Conservation (phyloP, 2,329 filamentous ascomycete species). For the Xylaria sp. region DNA sequence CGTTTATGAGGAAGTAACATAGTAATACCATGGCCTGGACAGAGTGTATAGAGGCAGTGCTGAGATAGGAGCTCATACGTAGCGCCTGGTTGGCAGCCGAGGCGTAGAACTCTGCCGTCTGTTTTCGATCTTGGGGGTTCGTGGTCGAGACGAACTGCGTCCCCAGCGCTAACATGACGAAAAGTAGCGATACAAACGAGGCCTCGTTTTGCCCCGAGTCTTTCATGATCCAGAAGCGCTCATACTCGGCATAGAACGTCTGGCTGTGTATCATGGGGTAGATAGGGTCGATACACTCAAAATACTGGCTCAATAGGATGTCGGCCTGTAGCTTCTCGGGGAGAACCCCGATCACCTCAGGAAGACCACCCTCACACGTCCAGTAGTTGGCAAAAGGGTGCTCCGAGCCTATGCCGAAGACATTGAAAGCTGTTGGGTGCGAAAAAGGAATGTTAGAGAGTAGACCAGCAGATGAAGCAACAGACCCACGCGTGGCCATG, state of each 20-base stretch:
- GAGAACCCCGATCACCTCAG: conserved; percentile 79
- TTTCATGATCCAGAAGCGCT: conserved; percentile 77
- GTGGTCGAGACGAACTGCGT: conserved; percentile 78
- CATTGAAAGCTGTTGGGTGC: conserved; percentile 75
- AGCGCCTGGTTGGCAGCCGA: conserved; percentile 83
- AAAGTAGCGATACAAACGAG: conserved; percentile 76
- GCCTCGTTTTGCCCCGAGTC: conserved; percentile 72
- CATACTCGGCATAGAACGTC: conserved; percentile 81
- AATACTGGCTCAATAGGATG: conserved; percentile 72
- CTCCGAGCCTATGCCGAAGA: conserved; percentile 83
- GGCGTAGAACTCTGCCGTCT: conserved; percentile 84
- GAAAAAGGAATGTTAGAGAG: conserved; percentile 80
- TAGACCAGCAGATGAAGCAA: conserved; percentile 68
- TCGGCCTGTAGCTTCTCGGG: conserved; percentile 82
- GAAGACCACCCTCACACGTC: conserved; percentile 80
- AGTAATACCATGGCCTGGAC: conserved; percentile 86
- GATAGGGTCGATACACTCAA: conserved; percentile 79
- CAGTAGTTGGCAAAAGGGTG: conserved; percentile 87
- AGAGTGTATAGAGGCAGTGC: conserved; percentile 76
- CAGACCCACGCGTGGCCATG: conserved; percentile 61
- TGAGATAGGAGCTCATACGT: conserved; percentile 80
- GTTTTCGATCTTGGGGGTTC: conserved; percentile 71
- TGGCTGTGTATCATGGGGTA: conserved; percentile 83
- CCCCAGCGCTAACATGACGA: conserved; percentile 80
- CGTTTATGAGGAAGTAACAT: conserved; percentile 85